Evolutionary conservation across 129 eudicot species (phyloP).

Genomic region (Flaveria sonorensis): DNA sequence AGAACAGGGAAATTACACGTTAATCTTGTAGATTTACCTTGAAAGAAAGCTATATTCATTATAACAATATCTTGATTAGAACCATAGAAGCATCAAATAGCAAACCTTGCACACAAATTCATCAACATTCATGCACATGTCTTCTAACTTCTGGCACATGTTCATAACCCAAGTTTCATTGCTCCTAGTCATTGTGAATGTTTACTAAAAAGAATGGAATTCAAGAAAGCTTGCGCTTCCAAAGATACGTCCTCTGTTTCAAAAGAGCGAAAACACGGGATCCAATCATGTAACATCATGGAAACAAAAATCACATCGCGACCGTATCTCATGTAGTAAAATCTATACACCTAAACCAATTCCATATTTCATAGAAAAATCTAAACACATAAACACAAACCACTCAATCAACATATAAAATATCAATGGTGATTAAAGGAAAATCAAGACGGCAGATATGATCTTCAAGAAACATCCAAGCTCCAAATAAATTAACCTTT

Average conservation of each 20-base stretch:
- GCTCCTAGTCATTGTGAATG: slow-evolving; percentile 41
- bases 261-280: background rate
- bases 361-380: background rate
- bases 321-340: background rate
- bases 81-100: background rate
- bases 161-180: slow-evolving; percentile 50
- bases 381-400: slow-evolving; percentile 11
- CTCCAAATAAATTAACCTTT: background rate
- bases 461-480: background rate
- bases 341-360: slow-evolving; percentile 13
- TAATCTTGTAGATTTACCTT: background rate
- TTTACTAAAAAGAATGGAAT: slow-evolving; percentile 13
- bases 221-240: background rate
- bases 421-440: background rate
- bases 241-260: slow-evolving; percentile 9
- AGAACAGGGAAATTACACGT: slow-evolving; percentile 15
- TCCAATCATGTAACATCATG: background rate
- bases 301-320: slow-evolving; percentile 15
- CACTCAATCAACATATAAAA: background rate
- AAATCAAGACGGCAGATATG: background rate
- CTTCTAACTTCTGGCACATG: slow-evolving; percentile 51
- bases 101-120: slow-evolving; percentile 53
- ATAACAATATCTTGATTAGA: background rate
- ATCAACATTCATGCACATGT: slow-evolving; percentile 56
- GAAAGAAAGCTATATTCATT: background rate